Evolutionary conservation across 179 eudicot genomes (phyloP).

Genomic region (Spergularia azorica): DNA sequence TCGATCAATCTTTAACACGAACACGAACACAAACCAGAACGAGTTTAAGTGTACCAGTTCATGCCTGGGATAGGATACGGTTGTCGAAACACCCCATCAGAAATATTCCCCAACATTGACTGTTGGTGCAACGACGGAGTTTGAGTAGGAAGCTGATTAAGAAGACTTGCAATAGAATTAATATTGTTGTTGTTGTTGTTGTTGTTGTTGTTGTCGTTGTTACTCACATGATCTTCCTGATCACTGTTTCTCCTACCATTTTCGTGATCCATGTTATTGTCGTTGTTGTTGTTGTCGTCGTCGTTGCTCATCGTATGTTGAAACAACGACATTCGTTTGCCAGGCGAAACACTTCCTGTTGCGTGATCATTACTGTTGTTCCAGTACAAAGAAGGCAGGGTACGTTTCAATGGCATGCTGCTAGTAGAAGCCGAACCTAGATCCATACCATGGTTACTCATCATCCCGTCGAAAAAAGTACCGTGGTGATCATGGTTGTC

Average conservation of each 20-base stretch:
- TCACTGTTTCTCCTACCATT: constrained; percentile 13
- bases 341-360: background rate
- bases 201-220: constrained; percentile 15
- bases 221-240: constrained; percentile 15
- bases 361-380: constrained; percentile 3
- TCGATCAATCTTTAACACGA: background rate
- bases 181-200: constrained; percentile 18
- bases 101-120: constrained; percentile 38
- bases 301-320: background rate
- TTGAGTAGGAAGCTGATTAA: constrained; percentile 33
- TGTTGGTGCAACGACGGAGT: constrained; percentile 36
- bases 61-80: constrained; percentile 36
- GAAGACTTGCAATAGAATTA: constrained; percentile 33
- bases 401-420: constrained; percentile 28
- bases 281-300: background rate
- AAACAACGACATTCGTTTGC: constrained; percentile 29
- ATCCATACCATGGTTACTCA: constrained; percentile 29
- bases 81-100: constrained; percentile 44
- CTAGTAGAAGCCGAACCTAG: constrained; percentile 1
- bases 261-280: constrained; percentile 9
- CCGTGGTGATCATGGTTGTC: constrained; percentile 22
- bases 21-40: background rate
- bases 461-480: constrained; percentile 31
- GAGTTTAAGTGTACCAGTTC: constrained; percentile 44
- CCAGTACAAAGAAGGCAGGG: constrained; percentile 34